These are phyloP conservation scores for Postia placenta DNA, from an alignment of 768 basidiomycete species.

Conservation along the genomic window DNA sequence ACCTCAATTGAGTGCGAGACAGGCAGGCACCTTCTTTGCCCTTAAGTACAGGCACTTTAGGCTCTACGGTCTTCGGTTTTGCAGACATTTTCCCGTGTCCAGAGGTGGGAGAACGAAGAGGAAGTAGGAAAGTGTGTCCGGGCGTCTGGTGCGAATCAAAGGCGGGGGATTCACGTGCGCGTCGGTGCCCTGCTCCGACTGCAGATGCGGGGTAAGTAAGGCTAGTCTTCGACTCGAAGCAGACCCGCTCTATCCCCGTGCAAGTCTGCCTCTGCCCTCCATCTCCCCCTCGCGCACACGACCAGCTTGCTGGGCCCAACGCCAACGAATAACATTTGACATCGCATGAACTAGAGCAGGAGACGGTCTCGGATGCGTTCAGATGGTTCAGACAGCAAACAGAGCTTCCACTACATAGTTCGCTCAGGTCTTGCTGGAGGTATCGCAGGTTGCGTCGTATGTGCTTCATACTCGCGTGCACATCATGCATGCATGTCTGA, in stretches of 20 bases:
- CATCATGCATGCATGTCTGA: conserved; percentile 11
- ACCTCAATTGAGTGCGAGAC: not conserved
- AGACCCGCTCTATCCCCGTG: not conserved
- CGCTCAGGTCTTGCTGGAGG: conserved; percentile 91
- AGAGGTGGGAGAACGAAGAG: not conserved
- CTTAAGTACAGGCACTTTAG: conserved; percentile 47
- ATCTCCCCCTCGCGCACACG: not conserved
- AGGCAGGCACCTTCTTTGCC: conserved; percentile 57
- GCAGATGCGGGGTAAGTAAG: not conserved
- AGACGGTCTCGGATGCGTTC: conserved; percentile 47
- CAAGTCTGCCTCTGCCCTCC: conserved; percentile 2
- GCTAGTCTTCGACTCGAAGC: not conserved
- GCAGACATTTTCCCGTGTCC: conserved; percentile 9
- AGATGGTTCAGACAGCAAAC: conserved; percentile 35
- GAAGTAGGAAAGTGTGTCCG: not conserved
- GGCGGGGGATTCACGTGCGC: not conserved
- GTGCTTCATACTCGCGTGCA: conserved; percentile 25
- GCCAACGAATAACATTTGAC: too few species aligned
- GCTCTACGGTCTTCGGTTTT: conserved; percentile 21
- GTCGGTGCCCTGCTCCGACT: not conserved
- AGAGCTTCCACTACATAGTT: conserved; percentile 29
- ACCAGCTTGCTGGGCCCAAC: too few species aligned
- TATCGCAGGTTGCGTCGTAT: conserved; percentile 86
- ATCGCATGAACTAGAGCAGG: conserved; percentile 1
- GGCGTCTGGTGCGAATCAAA: not conserved